A percentile compares a stretch with the other conserved stretches of the same genome.
phyloP scores from a whole-genome alignment of 257 asterid species.

The Agastache rugosa region DNA sequence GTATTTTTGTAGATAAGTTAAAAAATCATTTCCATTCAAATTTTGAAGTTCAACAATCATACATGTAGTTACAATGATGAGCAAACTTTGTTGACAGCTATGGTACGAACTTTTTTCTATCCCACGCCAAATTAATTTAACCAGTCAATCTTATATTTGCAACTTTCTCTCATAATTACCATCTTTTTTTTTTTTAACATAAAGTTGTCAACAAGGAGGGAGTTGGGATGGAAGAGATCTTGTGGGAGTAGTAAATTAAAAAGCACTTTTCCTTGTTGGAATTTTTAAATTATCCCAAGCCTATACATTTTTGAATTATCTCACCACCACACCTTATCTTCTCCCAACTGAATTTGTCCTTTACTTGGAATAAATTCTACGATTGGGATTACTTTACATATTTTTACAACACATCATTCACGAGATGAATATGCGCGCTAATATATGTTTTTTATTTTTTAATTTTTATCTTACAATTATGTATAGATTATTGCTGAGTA shows the following conservation, averaged over 20 bases:
- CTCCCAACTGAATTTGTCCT: background rate
- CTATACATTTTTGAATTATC: background rate
- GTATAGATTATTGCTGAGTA: background rate
- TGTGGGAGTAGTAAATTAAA: constrained; percentile 29
- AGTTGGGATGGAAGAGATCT: constrained; percentile 35
- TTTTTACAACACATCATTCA: background rate
- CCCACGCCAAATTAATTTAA: constrained; percentile 33
- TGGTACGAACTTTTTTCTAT: constrained; percentile 4
- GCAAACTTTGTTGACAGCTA: constrained; percentile 32
- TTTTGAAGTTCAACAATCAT: constrained; percentile 20
- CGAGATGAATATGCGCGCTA: background rate
- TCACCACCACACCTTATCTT: background rate
- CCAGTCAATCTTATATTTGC: background rate
- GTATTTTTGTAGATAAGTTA: too few species aligned
- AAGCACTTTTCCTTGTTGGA: background rate
- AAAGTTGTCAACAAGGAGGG: constrained; percentile 33
- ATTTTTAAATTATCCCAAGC: constrained; percentile 2
- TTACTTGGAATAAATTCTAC: background rate
- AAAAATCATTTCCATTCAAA: constrained; percentile 24
- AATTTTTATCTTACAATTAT: background rate
- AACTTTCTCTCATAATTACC: background rate
- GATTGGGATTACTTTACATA: background rate
- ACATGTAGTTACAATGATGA: constrained; percentile 28
- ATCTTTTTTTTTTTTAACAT: background rate
- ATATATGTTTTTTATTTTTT: too few species aligned